These are phyloP conservation scores for Fusarium sp. DNA, from an alignment of 2,329 filamentous ascomycete species.

Conservation along the genomic window DNA sequence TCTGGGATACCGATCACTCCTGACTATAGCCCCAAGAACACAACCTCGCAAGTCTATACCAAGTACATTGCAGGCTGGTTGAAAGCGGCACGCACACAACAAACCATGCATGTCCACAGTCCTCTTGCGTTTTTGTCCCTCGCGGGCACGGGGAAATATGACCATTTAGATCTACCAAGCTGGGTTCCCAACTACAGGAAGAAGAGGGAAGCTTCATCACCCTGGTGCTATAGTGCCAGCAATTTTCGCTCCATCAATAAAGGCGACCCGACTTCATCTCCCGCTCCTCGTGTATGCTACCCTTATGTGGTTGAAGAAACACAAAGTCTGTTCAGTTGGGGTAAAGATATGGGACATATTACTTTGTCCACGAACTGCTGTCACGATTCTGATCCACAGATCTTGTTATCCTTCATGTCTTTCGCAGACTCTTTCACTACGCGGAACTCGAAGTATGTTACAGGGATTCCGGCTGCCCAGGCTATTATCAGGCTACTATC, in stretches of 20 bases:
- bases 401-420: slow-evolving; percentile 2
- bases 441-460: not conserved
- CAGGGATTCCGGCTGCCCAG: not conserved
- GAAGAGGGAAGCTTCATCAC: not conserved
- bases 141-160: not conserved
- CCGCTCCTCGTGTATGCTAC: not conserved
- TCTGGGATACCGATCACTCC: not conserved
- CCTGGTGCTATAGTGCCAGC: not conserved
- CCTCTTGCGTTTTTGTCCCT: slow-evolving; percentile 4
- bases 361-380: not conserved
- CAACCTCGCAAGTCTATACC: not conserved
- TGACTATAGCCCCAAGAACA: not conserved
- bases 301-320: not conserved
- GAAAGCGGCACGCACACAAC: not conserved
- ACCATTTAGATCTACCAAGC: not conserved
- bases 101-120: not conserved
- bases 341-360: not conserved
- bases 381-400: not conserved
- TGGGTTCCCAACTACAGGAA: not conserved
- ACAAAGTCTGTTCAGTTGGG: not conserved
- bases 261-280: not conserved
- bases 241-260: not conserved
- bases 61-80: not conserved
- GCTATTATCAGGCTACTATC: not conserved
- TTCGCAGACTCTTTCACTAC: slow-evolving; percentile 5